phyloP scores from a whole-genome alignment of 805 yeast species.

The Komagataella populi region DNA sequence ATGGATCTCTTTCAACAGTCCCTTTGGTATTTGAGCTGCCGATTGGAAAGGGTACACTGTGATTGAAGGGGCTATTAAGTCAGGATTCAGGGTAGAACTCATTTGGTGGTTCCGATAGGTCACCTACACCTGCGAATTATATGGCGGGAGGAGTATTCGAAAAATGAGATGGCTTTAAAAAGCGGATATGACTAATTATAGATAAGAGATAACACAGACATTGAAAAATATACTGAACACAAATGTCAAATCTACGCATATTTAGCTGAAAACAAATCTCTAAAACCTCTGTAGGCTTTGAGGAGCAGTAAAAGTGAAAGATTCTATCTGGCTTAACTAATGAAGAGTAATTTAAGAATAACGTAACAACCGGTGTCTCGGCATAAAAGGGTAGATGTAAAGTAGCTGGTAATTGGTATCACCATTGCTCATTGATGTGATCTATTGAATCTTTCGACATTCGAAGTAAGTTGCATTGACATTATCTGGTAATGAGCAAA shows the following conservation, averaged over 20 bases:
- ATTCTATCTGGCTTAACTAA: not conserved
- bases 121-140: not conserved
- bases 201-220: not conserved
- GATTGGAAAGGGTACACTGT: slow-evolving; percentile 51
- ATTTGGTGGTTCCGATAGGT: not conserved
- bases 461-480: slow-evolving; percentile 32
- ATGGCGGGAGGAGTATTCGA: not conserved
- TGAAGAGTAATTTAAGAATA: not conserved
- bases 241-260: not conserved
- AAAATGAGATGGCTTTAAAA: not conserved
- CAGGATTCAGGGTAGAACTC: not conserved
- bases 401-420: not conserved
- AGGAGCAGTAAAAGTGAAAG: not conserved
- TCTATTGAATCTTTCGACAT: slow-evolving; percentile 21
- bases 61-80: slow-evolving; percentile 6
- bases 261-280: too few species aligned
- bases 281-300: not conserved
- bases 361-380: not conserved
- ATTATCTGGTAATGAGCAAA: slow-evolving; percentile 28
- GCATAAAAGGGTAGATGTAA: not conserved
- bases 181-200: not conserved
- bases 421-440: not conserved
- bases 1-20: slow-evolving; percentile 30
- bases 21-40: slow-evolving; percentile 31
- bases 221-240: not conserved